Base-by-base conservation (phyloP, 2,329 filamentous ascomycete genomes). In the Xenoacremonium recifei region DNA sequence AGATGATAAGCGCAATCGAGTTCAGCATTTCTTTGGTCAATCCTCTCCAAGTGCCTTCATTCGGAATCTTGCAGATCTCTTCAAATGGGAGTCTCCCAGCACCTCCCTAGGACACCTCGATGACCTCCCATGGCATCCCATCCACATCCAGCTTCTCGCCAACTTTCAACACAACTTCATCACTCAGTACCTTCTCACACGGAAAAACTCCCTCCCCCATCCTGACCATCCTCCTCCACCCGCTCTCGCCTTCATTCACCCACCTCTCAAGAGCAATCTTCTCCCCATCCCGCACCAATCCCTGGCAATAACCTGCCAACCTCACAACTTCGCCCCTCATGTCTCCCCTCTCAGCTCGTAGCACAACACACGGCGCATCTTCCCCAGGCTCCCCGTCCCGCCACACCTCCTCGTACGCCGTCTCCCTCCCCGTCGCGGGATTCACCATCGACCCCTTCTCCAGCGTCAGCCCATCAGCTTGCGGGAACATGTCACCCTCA, bases 391-490 rank as follows among this genome's bases (percentile, higher is more conserved):
- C 58, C 3, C 70, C 60, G 31, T 81, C 76, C 2, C 65, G 60
- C 84, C 84, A 88, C 3, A 85, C 58, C 61, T 89, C 85, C 58
- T 87, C 83, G 50, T 90, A 89, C 1, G 65, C 63, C 9, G 72
- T 72, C 29, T 71, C 59, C 1, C 54, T 31, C 0, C 76, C 75
- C 2, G 77, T 79, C 1, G 62, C 67, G 0, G 79, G 79, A 49
- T 85, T 81, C 10, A 73, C 62, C 76, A 84, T 85, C 11, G 54
- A 53, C 0, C 84, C 84, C 32, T 65, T 75, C 58, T 87, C 84
- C 5, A 84, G 61, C 6, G 71, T 67, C 12, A 55, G 58, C 25
- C 65, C 64, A 54, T 70, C 58, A 4, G 61, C 46, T 21, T 68
- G 66, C 0, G 68, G 62, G 31, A 71, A 71, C 68, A 81, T 80